phyloP scores from a whole-genome alignment of 1,284 basidiomycete genomes.

The Exobasidium rhododendri region DNA sequence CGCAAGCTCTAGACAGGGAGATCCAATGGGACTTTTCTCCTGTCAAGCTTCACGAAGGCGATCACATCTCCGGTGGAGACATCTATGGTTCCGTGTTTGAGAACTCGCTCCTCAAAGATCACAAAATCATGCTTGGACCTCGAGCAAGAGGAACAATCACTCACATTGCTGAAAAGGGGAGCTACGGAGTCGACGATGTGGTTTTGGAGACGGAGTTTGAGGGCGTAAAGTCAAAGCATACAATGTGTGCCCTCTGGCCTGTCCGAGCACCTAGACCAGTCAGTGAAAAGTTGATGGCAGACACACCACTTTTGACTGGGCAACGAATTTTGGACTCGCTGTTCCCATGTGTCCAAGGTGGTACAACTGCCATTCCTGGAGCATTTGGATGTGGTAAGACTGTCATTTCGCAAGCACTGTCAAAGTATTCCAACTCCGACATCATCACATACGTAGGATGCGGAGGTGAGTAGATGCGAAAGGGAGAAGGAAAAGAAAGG shows the following conservation, averaged over 20 bases:
- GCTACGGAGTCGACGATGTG: constrained; percentile 87
- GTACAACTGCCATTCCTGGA: constrained; percentile 97
- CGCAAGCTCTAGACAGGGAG: constrained; percentile 82
- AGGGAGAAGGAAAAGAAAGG: background rate
- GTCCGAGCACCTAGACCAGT: constrained; percentile 96
- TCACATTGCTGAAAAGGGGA: constrained; percentile 87
- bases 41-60: constrained; percentile 68
- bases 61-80: constrained; percentile 95
- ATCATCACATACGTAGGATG: constrained; percentile 99
- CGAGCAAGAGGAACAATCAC: constrained; percentile 93
- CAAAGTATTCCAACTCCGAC: constrained; percentile 99
- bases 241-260: constrained; percentile 98
- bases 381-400: constrained; percentile 81
- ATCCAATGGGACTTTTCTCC: constrained; percentile 96
- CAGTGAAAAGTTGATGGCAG: constrained; percentile 86
- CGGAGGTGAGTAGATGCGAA: constrained; percentile 50
- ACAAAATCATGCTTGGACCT: constrained; percentile 94
- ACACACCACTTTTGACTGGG: constrained; percentile 88
- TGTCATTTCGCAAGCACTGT: constrained; percentile 66
- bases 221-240: constrained; percentile 87
- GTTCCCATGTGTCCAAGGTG: constrained; percentile 98
- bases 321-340: constrained; percentile 95
- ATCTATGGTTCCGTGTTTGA: constrained; percentile 94
- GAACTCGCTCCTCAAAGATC: constrained; percentile 91
- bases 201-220: constrained; percentile 97